These are phyloP conservation scores for Hypocreales sp. DNA, from an alignment of 2,329 filamentous ascomycete species.

Conservation along the genomic window DNA sequence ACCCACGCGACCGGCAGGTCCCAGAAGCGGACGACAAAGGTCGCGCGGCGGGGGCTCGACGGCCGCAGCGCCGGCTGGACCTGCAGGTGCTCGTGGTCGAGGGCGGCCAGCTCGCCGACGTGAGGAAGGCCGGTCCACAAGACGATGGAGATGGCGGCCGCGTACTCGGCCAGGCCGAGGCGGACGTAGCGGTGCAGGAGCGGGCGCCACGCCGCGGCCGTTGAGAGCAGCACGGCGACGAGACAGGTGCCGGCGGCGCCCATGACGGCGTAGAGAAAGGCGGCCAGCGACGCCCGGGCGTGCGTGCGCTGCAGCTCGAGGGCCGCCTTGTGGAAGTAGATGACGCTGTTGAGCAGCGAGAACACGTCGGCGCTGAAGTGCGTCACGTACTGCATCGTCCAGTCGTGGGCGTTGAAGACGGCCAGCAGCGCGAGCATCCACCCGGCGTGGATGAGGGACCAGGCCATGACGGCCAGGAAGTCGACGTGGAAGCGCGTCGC, in stretches of 20 bases:
- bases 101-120: slow-evolving; percentile 38
- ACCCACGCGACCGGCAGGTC: slow-evolving; percentile 41
- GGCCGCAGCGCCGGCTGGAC: slow-evolving; percentile 41
- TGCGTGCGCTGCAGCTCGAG: slow-evolving; percentile 48
- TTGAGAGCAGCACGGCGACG: slow-evolving; percentile 44
- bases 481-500: slow-evolving; percentile 37
- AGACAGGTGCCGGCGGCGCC: slow-evolving; percentile 48
- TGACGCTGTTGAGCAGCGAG: slow-evolving; percentile 49
- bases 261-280: slow-evolving; percentile 49
- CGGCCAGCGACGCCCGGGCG: slow-evolving; percentile 37
- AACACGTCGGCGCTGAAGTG: slow-evolving; percentile 53
- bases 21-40: slow-evolving; percentile 51
- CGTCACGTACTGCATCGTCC: slow-evolving; percentile 56
- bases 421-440: slow-evolving; percentile 52
- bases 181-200: slow-evolving; percentile 46
- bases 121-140: slow-evolving; percentile 49
- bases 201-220: slow-evolving; percentile 44
- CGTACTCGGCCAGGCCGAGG: slow-evolving; percentile 46
- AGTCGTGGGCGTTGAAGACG: slow-evolving; percentile 52
- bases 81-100: slow-evolving; percentile 42
- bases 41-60: slow-evolving; percentile 33
- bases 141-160: slow-evolving; percentile 50
- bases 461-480: slow-evolving; percentile 54
- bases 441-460: slow-evolving; percentile 47
- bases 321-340: slow-evolving; percentile 53